Base-by-base conservation (phyloP, 352 stramenopile species). In the Aphanomyces invadans region DNA sequence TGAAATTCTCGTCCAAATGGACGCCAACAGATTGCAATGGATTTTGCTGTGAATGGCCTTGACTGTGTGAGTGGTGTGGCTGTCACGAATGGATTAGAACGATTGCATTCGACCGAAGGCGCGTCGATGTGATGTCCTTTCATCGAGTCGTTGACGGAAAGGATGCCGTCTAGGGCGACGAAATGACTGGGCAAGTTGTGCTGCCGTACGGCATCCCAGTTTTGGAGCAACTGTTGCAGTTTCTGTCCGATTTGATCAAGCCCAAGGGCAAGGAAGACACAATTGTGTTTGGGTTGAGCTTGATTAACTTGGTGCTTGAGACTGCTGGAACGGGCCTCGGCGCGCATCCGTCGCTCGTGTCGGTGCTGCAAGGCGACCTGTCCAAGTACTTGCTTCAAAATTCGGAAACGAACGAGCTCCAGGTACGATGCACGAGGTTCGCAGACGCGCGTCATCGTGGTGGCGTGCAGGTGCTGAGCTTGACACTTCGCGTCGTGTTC, bases 231-330 rank as follows among this genome's bases (percentile, higher is more conserved):
- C 92, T 99, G n/a, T 78, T 99, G 48, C 73, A 86, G 45, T 97
- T 98, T 74, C 78, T 99, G 32, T 87, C 90, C 44, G 78, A 85
- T 1, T 74, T 99, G n/a, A 94, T 97, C 31, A 96, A 97, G 57
- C 95, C 95, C 4, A 83, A 82, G 9, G 76, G 92, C 23, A 96
- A 98, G 55, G 83, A 97, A 72, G 74, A 76, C 44, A 97, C 85
- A 55, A 95, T 78, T 57, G 81, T 97, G 2, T 87, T 98, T 36
- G 90, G 89, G 23, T 70, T 99, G 46, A 85, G 90, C 9, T 77
- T 99, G 25, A 96, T 99, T 54, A 99, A 99, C 70, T 97, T 99
- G 44, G 93, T 98, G 26, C 70, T 99, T 11, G 96, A 99, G 78
- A 97, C 88, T 5, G 90, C 89, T 1, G 92, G 92, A 0, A 90